Base-by-base conservation (phyloP, 495 filamentous ascomycete species). In the Penicillium steckii region DNA sequence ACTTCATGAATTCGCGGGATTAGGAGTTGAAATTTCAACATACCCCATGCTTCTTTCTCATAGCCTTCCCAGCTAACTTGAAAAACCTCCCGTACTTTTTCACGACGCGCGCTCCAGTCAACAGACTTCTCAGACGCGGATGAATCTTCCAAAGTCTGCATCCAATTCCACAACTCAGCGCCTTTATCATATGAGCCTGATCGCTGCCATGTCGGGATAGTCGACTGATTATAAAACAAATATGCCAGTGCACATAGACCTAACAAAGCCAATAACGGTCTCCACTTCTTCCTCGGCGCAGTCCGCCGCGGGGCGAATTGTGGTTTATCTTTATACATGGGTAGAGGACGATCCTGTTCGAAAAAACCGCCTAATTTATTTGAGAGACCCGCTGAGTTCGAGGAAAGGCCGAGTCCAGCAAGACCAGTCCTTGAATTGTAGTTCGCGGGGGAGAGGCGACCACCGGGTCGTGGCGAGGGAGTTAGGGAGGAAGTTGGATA, bases 301-400 rank as follows among this genome's bases (percentile, higher is more conserved):
- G 72, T 76, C 30, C 75, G 72, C 46, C 70, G 68, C 8, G 75
- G 73, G 25, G 67, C 59, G 35, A 76, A 78, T 65, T 90, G 95
- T 21, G 94, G 94, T 64, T 99, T 99, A 70, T 99, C 94, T 76
- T 99, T 99, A 71, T 99, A 99, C 85, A 97, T 88, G 32, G 94
- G 94, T 21, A 99, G 74, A 26, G 84, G 78, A 45, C 79, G 82
- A 38, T 80, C 74, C 23, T 70, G 66, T 21, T 76, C 74, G 53
- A 86, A 84, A 35, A 83, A 75, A 12, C 72, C 73, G 38, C 73
- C 70, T 40, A 83, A 56, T 53, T 76, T 79, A 48, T 60, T 70
- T 6, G 35, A 15, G 13, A 38, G 13, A 17, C n/a, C 35, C n/a
- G 65, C 23, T 12, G 23, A 4, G 9, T 50, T 47, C 69, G 71